Conservation (phyloP, 202 grass and related monocot genomes). For the Carex arenaria region DNA sequence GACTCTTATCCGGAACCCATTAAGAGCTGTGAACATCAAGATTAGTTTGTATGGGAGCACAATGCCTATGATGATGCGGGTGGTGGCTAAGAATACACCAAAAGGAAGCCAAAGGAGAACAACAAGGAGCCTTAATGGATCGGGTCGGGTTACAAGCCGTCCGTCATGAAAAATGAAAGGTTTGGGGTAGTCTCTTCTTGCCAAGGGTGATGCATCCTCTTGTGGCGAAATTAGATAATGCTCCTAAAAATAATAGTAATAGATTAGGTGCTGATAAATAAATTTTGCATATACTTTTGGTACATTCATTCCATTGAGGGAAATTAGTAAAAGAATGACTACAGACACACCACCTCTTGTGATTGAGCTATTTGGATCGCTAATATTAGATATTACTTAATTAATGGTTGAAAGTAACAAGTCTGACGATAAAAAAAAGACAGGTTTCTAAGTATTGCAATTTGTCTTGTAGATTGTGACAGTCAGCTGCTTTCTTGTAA, state of each 20-base stretch:
- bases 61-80: conserved; percentile 40
- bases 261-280: neutral
- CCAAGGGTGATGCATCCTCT: conserved; percentile 25
- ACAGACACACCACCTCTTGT: neutral
- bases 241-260: conserved; percentile 29
- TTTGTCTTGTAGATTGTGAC: conserved; percentile 4
- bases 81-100: conserved; percentile 33
- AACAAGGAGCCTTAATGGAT: conserved; percentile 26
- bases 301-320: neutral
- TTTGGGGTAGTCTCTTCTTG: conserved; percentile 25
- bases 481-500: neutral
- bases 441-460: neutral
- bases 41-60: conserved; percentile 33
- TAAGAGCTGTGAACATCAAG: conserved; percentile 24
- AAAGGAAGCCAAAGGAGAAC: conserved; percentile 46
- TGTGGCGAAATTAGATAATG: neutral
- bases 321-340: neutral
- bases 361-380: neutral
- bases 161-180: conserved; percentile 71
- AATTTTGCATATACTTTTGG: neutral
- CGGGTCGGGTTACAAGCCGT: conserved; percentile 38
- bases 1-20: conserved; percentile 35
- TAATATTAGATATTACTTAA: neutral
- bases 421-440: neutral
- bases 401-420: neutral